Percentiles rank a stretch among this genome's conserved stretches.
These are phyloP conservation scores for Russula emetica DNA, from an alignment of 768 basidiomycete genomes.

Conservation along the genomic window DNA sequence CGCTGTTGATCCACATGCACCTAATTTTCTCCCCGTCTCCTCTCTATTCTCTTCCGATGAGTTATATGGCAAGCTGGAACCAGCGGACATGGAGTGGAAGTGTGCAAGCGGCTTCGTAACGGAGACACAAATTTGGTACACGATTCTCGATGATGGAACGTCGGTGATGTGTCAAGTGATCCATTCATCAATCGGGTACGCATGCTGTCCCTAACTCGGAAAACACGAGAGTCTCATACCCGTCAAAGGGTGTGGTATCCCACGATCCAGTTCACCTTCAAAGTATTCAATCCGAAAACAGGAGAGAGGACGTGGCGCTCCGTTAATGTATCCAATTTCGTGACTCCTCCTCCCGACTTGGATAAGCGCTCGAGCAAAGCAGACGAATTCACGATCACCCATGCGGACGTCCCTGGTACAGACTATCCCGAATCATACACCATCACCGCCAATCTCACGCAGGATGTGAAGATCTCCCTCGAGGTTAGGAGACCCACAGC, in stretches of 20 bases:
- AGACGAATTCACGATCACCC: slow-evolving; percentile 77
- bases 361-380: slow-evolving; percentile 86
- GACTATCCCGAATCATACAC: slow-evolving; percentile 73
- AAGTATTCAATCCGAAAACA: slow-evolving; percentile 74
- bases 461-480: slow-evolving; percentile 77
- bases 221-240: slow-evolving; percentile 10
- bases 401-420: slow-evolving; percentile 50
- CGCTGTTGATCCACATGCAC: slow-evolving; percentile 59
- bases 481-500: slow-evolving; percentile 62
- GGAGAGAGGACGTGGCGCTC: slow-evolving; percentile 80
- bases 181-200: slow-evolving; percentile 85
- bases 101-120: slow-evolving; percentile 80
- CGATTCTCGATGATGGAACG: slow-evolving; percentile 73
- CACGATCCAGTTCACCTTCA: slow-evolving; percentile 91
- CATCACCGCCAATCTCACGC: slow-evolving; percentile 72
- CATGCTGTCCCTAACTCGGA: slow-evolving; percentile 27
- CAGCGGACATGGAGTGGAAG: slow-evolving; percentile 76
- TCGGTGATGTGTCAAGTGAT: slow-evolving; percentile 81
- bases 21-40: slow-evolving; percentile 82
- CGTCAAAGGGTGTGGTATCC: slow-evolving; percentile 80
- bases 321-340: slow-evolving; percentile 77
- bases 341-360: slow-evolving; percentile 64
- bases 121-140: slow-evolving; percentile 89
- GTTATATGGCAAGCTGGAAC: slow-evolving; percentile 69
- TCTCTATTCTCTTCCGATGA: slow-evolving; percentile 51